phyloP scores from a whole-genome alignment of 106 monocot genomes.

The Dendrobium nobile region DNA sequence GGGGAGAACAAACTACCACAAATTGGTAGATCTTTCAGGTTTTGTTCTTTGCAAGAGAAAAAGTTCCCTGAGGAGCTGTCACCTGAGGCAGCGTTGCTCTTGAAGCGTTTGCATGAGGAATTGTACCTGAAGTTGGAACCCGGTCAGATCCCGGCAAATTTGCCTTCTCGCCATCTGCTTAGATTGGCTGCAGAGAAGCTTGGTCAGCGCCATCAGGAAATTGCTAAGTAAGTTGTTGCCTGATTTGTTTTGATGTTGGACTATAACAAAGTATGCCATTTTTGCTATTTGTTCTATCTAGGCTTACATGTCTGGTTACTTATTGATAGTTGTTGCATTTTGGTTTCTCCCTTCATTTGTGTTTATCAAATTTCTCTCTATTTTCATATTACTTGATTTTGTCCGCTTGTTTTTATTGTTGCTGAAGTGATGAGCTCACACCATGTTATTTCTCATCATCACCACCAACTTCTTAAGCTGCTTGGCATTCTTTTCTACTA shows the following conservation, averaged over 20 bases:
- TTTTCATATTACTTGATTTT: not conserved
- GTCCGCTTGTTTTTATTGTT: not conserved
- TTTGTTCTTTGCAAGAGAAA: constrained; percentile 28
- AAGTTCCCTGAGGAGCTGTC: constrained; percentile 28
- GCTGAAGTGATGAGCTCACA: not conserved
- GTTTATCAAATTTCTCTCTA: not conserved
- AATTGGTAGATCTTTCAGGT: not conserved
- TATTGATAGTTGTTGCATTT: not conserved
- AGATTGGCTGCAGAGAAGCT: constrained; percentile 45
- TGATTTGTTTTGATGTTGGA: not conserved
- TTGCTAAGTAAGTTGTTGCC: constrained; percentile 51
- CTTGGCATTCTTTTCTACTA: not conserved
- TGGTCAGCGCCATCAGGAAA: constrained; percentile 48
- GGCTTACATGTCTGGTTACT: not conserved
- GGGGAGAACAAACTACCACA: not conserved
- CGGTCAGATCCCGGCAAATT: constrained; percentile 14
- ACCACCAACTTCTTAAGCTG: not conserved
- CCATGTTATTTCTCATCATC: not conserved
- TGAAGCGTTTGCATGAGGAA: constrained; percentile 37
- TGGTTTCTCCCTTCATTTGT: not conserved
- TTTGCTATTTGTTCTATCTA: not conserved
- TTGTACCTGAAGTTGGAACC: constrained; percentile 32
- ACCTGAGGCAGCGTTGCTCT: constrained; percentile 26
- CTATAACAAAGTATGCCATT: not conserved
- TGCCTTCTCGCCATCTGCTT: constrained; percentile 31